Evolutionary conservation across 768 basidiomycete species (phyloP).

Genomic region (Trametes maxima): DNA sequence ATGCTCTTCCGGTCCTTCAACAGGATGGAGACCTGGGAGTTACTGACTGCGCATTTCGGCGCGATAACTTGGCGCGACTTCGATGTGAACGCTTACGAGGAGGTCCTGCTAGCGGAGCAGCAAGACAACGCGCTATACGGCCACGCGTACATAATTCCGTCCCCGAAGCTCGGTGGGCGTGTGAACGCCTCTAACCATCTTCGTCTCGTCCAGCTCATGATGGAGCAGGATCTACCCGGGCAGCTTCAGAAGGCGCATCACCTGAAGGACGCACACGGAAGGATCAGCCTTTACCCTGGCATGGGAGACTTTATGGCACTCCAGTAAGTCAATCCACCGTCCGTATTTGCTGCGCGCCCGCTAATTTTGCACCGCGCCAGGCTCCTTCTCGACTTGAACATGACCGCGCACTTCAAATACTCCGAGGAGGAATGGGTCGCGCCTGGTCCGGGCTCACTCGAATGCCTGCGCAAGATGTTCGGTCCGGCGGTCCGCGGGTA

Average conservation of each 20-base stretch:
- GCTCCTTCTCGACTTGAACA: constrained; percentile 40
- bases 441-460: constrained; percentile 65
- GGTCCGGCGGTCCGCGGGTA: constrained; percentile 42
- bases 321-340: constrained; percentile 57
- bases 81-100: constrained; percentile 51
- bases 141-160: constrained; percentile 71
- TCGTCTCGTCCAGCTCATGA: constrained; percentile 44
- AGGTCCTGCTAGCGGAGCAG: constrained; percentile 45
- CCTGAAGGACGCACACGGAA: constrained; percentile 64
- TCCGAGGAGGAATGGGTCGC: constrained; percentile 71
- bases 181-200: constrained; percentile 62
- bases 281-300: constrained; percentile 58
- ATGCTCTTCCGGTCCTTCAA: constrained; percentile 73
- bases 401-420: constrained; percentile 51
- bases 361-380: constrained; percentile 20
- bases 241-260: constrained; percentile 53
- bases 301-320: constrained; percentile 77
- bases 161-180: constrained; percentile 54
- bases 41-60: constrained; percentile 53
- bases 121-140: constrained; percentile 57
- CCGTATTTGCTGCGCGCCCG: not conserved
- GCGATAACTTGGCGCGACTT: constrained; percentile 65
- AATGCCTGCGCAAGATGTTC: constrained; percentile 73
- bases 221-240: constrained; percentile 56
- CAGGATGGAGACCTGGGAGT: constrained; percentile 71